Base-by-base conservation (phyloP, 257 asterid species). In the Solanum stenotomum region DNA sequence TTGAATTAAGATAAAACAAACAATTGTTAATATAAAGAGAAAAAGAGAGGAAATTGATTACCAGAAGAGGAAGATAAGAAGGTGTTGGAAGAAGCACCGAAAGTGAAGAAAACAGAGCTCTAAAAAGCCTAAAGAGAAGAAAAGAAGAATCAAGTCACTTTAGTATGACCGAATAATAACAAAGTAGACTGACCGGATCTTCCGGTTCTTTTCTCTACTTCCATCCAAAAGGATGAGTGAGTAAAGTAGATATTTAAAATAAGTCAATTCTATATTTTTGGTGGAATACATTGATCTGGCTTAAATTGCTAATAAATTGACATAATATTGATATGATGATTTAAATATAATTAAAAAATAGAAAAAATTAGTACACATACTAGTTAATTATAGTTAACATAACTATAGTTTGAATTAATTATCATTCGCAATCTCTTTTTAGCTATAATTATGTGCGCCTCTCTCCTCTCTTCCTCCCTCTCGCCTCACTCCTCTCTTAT, bases 1-100 rank as follows among this genome's bases (percentile, higher is more conserved):
- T 25, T 27, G n/a, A 44, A 46, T 79, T 4, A 14, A 79, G 5
- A 5, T 25, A 79, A 79, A 4, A 6, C 42, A 5, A 9, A 31
- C 34, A 42, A 44, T 15, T 34, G 25, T 8, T 34, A 34, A 68
- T 75, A 83, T 52, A 68, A 87, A 23, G 11, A 78, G 29, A 44
- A 59, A 20, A 71, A 83, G 82, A 61, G 29, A 61, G 71, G 27
- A 87, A 87, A 31, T 59, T 20, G 56, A 90, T 37, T 90, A 44
- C 91, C 87, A 85, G 67, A 75, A 35, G 65, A 34, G 88, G n/a
- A 88, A 89, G 95, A 93, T 91, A 91, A 91, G 91, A 91, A 88
- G 88, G 88, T 92, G 91, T 94, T 90, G 95, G 94, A 87, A 93
- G 91, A 91, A 52, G 61, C 61, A 92, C 83, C 72, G 70, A 38